Conservation (phyloP, 148 eudicot species). For the Camellia lanceoleosa region DNA sequence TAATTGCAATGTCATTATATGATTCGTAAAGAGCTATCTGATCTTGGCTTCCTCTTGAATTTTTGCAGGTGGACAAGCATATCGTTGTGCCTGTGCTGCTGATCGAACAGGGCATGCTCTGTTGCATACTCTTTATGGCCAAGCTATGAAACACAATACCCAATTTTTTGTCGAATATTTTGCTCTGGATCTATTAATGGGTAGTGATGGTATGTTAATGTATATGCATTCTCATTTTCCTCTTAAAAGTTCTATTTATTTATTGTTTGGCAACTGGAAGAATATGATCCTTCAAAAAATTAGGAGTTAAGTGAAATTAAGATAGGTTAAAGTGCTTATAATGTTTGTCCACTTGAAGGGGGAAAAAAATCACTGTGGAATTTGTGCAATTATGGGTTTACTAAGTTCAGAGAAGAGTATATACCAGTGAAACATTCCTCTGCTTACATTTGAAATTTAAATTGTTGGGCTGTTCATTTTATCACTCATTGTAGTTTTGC, state of each 20-base stretch:
- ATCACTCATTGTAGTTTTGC: not conserved
- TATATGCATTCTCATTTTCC: not conserved
- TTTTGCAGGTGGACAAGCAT: slow-evolving; percentile 91
- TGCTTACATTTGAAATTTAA: not conserved
- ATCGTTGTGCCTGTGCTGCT: slow-evolving; percentile 99
- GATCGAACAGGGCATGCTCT: slow-evolving; percentile 99
- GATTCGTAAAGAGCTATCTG: slow-evolving; percentile 7
- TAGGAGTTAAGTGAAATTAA: not conserved
- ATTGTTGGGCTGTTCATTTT: not conserved
- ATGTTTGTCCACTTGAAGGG: not conserved
- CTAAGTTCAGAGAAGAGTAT: not conserved
- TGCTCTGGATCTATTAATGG: slow-evolving; percentile 94
- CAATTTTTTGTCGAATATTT: slow-evolving; percentile 99
- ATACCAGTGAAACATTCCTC: not conserved
- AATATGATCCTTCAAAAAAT: not conserved
- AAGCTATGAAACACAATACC: slow-evolving; percentile 98
- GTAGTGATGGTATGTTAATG: slow-evolving; percentile 61
- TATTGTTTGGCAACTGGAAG: not conserved
- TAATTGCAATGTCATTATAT: not conserved
- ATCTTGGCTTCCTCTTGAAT: slow-evolving; percentile 15
- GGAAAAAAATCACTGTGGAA: not conserved
- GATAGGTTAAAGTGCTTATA: not conserved
- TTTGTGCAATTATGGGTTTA: not conserved
- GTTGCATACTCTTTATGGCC: slow-evolving; percentile 91
- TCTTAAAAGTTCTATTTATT: not conserved